These are phyloP conservation scores for Periconia sp. DNA, from an alignment of 2,329 filamentous ascomycete genomes.

Conservation along the genomic window DNA sequence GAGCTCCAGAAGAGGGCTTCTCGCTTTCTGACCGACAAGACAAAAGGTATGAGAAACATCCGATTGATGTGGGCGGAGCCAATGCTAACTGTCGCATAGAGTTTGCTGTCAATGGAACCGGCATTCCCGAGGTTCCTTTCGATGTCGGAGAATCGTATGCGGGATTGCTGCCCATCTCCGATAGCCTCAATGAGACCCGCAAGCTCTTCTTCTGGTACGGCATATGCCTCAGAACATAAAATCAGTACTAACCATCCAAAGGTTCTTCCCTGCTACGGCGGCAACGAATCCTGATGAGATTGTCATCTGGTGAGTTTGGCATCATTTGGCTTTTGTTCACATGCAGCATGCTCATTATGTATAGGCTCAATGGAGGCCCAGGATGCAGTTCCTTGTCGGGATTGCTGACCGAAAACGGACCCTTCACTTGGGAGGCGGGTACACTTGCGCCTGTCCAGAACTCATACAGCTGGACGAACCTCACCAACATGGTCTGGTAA, in stretches of 20 bases:
- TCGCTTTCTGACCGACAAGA: conserved; percentile 36
- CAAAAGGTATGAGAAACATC: conserved; percentile 24
- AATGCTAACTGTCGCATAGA: conserved; percentile 44
- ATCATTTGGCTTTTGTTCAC: neutral
- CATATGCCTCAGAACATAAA: neutral
- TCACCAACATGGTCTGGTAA: conserved; percentile 45
- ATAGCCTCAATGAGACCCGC: conserved; percentile 50
- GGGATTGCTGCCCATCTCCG: conserved; percentile 62
- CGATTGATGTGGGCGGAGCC: no score
- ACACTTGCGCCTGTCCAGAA: conserved; percentile 67
- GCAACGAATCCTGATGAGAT: conserved; percentile 58
- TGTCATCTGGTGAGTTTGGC: conserved; percentile 54
- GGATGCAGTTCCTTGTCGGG: conserved; percentile 62
- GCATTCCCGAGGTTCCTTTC: conserved; percentile 69
- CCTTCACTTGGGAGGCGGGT: conserved; percentile 60
- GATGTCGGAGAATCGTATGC: conserved; percentile 68
- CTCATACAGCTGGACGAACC: conserved; percentile 66
- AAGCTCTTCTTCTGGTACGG: conserved; percentile 61
- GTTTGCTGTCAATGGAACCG: conserved; percentile 65
- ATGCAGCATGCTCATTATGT: conserved; percentile 4
- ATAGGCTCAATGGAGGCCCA: conserved; percentile 42
- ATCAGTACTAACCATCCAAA: conserved; percentile 3
- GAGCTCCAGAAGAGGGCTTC: conserved; percentile 38
- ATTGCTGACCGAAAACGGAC: conserved; percentile 75
- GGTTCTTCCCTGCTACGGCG: conserved; percentile 65